Base-by-base conservation (phyloP, 2,329 filamentous ascomycete genomes). In the Bimuria novae-zelandiae region DNA sequence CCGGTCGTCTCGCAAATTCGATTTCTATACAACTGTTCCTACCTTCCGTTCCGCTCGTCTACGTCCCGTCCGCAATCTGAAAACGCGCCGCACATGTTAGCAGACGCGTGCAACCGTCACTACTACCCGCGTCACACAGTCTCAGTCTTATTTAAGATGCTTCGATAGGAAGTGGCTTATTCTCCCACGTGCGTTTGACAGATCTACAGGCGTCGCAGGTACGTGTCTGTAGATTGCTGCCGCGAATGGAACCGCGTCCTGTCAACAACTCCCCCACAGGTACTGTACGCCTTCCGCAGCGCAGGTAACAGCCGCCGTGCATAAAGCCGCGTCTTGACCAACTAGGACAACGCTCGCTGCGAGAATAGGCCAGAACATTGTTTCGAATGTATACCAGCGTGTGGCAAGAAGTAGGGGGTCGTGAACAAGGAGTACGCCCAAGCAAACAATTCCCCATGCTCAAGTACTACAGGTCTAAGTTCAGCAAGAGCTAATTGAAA, bases 141-240 rank as follows among this genome's bases (percentile, higher is more conserved):
- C 30, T 35, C 30, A 35, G 19, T 19, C 43, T 32, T 35, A 46
- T 22, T 16, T 14, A 3, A 39, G 30, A 30, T 46, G 43, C 14
- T 21, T 25, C 29, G 14, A 36, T 17, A 12, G 1, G 3, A 1
- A 36, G 14, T 22, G 30, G 17, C 22, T 19, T 14, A 16, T 35
- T 22, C 25, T 14, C 19, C 43, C 30, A 36, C 43, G 30, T 35
- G 43, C 22, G 43, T 46, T 46, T 35, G 29, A 36, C 43, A 46
- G 29, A 10, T 16, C 10, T 4, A 22, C 19, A 35, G 6, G 29
- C 27, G 19, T 27, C 21, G 29, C 14, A 14, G 3, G 14, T n/a
- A 33, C 29, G 21, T 19, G 21, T n/a, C 29, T 35, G 7, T 7
- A 11, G 23, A 2, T 11, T 36, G 19, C 19, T 35, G 14, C 30